A percentile compares a stretch with the other conserved stretches of the same genome.
Conservation (phyloP, 495 filamentous ascomycete species). For the Hyaloscypha variabilis region DNA sequence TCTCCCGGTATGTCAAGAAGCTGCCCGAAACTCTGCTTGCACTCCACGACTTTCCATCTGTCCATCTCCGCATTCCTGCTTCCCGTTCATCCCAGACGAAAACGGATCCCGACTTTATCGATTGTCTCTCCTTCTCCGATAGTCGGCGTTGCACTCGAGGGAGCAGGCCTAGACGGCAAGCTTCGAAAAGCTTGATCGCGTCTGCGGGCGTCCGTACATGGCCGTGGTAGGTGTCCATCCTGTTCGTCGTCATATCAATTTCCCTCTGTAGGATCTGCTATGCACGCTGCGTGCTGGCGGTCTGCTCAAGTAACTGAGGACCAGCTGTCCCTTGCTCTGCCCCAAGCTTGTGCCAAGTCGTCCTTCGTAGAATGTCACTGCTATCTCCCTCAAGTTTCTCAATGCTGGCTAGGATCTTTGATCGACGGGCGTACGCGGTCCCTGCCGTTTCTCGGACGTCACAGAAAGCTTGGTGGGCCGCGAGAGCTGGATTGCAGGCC, state of each 20-base stretch:
- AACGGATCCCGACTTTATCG: constrained; percentile 92
- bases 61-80: constrained; percentile 98
- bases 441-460: constrained; percentile 13
- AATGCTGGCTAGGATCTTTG: background rate
- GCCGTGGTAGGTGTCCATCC: constrained; percentile 96
- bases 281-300: background rate
- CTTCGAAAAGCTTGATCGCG: constrained; percentile 97
- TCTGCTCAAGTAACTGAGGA: background rate
- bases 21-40: constrained; percentile 96
- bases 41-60: constrained; percentile 98
- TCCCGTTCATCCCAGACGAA: constrained; percentile 99
- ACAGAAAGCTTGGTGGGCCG: constrained; percentile 21
- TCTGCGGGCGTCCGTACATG: constrained; percentile 90
- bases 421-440: constrained; percentile 9
- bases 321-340: background rate
- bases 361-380: background rate
- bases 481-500: constrained; percentile 1
- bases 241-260: constrained; percentile 15
- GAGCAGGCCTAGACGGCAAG: constrained; percentile 85
- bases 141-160: constrained; percentile 90
- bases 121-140: constrained; percentile 95
- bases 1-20: constrained; percentile 96
- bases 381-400: constrained; percentile 4
- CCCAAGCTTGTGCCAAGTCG: background rate
- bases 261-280: background rate